A percentile compares a stretch with the other conserved stretches of the same genome.
These are phyloP conservation scores for Sporothrix sp. DNA, from an alignment of 2,329 filamentous ascomycete genomes.

Conservation along the genomic window DNA sequence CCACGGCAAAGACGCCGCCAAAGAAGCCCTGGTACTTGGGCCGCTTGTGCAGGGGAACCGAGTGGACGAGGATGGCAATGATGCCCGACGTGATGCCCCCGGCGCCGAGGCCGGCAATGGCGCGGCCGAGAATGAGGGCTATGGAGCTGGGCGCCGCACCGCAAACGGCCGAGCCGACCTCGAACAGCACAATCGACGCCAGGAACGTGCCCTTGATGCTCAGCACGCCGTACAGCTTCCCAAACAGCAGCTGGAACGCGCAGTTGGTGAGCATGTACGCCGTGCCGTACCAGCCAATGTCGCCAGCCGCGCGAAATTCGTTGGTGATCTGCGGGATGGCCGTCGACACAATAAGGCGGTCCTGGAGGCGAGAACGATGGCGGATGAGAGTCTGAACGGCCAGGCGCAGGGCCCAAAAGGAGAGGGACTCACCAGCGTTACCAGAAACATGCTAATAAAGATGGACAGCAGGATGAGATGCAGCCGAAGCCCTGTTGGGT, in stretches of 20 bases:
- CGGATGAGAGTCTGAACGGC: not conserved
- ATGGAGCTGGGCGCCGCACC: conserved; percentile 30
- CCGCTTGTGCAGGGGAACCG: conserved; percentile 26
- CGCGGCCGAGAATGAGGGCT: conserved; percentile 33
- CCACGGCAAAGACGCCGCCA: conserved; percentile 28
- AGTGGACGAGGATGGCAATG: conserved; percentile 27
- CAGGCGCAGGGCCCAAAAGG: not conserved
- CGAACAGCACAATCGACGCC: conserved; percentile 26
- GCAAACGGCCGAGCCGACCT: conserved; percentile 31
- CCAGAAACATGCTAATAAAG: conserved; percentile 8
- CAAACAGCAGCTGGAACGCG: conserved; percentile 28
- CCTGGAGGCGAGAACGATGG: not conserved
- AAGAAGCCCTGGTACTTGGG: conserved; percentile 28
- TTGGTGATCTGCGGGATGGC: conserved; percentile 16
- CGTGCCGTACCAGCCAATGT: conserved; percentile 17
- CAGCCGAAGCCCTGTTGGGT: conserved; percentile 6
- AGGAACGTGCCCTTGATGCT: conserved; percentile 26
- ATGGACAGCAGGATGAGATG: not conserved
- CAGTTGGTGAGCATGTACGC: conserved; percentile 15
- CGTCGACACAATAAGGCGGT: conserved; percentile 19
- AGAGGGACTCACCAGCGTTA: not conserved
- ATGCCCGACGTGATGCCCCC: conserved; percentile 31
- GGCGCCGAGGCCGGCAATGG: conserved; percentile 30
- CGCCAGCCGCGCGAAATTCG: conserved; percentile 13
- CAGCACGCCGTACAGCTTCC: conserved; percentile 32